Evolutionary conservation across 306 rosid genomes (phyloP), one percentile per base, ranked within the genome.

Genomic region (Malus fusca): DNA sequence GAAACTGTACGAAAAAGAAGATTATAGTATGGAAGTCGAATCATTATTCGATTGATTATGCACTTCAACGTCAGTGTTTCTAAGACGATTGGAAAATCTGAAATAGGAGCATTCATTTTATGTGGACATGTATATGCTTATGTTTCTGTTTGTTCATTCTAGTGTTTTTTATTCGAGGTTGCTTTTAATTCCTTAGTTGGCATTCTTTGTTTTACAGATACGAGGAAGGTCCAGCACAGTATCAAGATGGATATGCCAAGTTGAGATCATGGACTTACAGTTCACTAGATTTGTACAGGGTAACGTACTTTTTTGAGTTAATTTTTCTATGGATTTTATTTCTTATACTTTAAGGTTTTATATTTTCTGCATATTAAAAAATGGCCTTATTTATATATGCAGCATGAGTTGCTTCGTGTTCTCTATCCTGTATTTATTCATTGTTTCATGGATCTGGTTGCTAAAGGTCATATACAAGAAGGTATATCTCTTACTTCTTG

Each of bases 371-470:
- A 15, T 48, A 48, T 17, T 15, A 14, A 48, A 48, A 40, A 48
- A 48, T 2, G 21, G 35, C 30, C 37, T 25, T 35, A 30, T 14
- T 68, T 11, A 21, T 58, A 15, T 79, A 52, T 88, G 83, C 96
- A 92, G 99, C 96, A 88, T 75, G 99, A 96, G 84, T 85, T 96
- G 88, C 91, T 96, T 70, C 98, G 98, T 4, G 97, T 96, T 78
- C 97, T 96, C 75, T 92, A 92, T 88, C 99, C 99, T 0, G 98
- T 92, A 14, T 96, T 92, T 81, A 89, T 96, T 11, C 99, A 96
- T 73, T 90, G 97, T 80, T 96, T 92, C 80, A 92, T 96, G 97
- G 99, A 92, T 80, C 92, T 92, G n/a, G 94, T 96, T 55, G 99
- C 97, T 5, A 90, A 90, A 75, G 97, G 99, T 77, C 97, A 96